These are phyloP conservation scores for Paxillus involutus DNA, from an alignment of 768 basidiomycete species.

Conservation along the genomic window DNA sequence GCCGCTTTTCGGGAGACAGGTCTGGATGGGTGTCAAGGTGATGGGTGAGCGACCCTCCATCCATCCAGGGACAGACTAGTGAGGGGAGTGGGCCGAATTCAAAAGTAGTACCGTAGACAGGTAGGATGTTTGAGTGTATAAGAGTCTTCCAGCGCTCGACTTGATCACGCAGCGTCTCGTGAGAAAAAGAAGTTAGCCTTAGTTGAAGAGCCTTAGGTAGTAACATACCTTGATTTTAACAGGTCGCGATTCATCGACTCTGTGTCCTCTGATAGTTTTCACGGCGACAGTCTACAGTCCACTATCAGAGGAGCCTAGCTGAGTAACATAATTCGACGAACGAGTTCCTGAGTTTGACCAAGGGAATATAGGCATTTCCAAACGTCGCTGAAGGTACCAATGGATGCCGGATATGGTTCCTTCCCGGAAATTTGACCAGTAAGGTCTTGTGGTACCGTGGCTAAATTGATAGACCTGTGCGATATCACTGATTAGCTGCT, in stretches of 20 bases:
- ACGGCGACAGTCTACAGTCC: constrained; percentile 4
- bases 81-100: constrained; percentile 32
- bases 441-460: background rate
- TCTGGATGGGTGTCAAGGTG: constrained; percentile 19
- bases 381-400: constrained; percentile 4
- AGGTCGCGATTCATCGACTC: background rate
- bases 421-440: background rate
- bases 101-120: constrained; percentile 26
- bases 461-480: background rate
- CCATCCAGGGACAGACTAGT: constrained; percentile 36
- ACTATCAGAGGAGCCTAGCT: background rate
- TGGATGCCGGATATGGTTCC: background rate
- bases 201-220: no score
- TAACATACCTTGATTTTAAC: background rate
- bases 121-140: constrained; percentile 27
- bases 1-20: background rate
- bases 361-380: constrained; percentile 4
- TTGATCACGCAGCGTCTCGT: constrained; percentile 13
- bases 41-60: constrained; percentile 26
- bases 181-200: background rate
- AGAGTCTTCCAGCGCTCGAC: constrained; percentile 27
- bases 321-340: background rate
- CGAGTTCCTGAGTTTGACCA: background rate
- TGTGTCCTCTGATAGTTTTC: constrained; percentile 2
- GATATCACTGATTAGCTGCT: no score